Percentiles rank a stretch among this genome's conserved stretches.
Evolutionary conservation across 2,329 filamentous ascomycete species (phyloP).

Genomic region (Thelonectria olida): DNA sequence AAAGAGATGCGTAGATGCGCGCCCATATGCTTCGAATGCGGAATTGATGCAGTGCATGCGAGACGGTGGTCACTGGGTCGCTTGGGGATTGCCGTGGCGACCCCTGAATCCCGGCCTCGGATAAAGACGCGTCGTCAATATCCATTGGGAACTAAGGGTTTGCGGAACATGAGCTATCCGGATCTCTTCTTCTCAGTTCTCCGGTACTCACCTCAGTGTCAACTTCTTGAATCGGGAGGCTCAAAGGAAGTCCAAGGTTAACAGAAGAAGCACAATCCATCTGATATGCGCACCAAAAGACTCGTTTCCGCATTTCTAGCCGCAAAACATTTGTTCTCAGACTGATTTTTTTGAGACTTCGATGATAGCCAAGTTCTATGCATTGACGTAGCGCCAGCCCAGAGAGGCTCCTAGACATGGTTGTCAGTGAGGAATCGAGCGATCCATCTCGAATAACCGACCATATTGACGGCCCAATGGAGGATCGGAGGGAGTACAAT

Average conservation of each 20-base stretch:
- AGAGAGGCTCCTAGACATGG: conserved; percentile 11
- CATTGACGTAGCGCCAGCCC: conserved; percentile 22
- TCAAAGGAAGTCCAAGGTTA: conserved; percentile 10
- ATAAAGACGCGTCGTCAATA: neutral
- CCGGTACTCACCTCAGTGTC: neutral
- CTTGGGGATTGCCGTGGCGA: neutral
- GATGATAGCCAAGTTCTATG: conserved; percentile 26
- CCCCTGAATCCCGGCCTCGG: neutral
- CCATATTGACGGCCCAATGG: conserved; percentile 41
- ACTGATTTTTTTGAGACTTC: neutral
- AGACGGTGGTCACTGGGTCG: neutral
- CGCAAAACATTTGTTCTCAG: neutral
- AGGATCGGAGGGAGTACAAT: conserved; percentile 40
- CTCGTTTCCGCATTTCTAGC: conserved; percentile 17
- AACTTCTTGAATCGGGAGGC: conserved; percentile 9
- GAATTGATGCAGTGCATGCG: neutral
- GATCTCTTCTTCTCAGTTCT: neutral
- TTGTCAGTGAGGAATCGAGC: too few species aligned
- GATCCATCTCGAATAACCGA: conserved; percentile 24
- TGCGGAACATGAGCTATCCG: neutral
- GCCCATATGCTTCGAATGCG: neutral
- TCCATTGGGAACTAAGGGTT: neutral
- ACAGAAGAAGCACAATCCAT: conserved; percentile 13
- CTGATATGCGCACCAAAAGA: conserved; percentile 16
- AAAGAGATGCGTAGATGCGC: conserved; percentile 13